A percentile compares a stretch with the other conserved stretches of the same genome.
Evolutionary conservation across 2,329 filamentous ascomycete genomes (phyloP).

Genomic region (Monosporascus sp.): DNA sequence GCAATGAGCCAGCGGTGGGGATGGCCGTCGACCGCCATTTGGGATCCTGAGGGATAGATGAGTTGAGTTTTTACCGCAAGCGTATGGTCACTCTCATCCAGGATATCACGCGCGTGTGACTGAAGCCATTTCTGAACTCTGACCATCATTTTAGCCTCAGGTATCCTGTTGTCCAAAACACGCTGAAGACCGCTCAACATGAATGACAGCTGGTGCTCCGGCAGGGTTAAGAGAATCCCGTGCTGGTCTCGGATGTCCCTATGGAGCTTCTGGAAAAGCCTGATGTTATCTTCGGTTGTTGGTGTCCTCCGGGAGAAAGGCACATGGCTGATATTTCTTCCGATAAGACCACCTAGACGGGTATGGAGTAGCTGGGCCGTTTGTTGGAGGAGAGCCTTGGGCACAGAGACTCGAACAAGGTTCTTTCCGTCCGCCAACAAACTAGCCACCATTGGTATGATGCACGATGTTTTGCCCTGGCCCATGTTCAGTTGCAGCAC

Average conservation of each 20-base stretch:
- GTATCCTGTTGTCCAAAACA: conserved; percentile 40
- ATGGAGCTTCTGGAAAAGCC: conserved; percentile 34
- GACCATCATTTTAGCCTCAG: conserved; percentile 43
- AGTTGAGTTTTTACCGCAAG: conserved; percentile 48
- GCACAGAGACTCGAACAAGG: conserved; percentile 50
- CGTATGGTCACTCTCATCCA: conserved; percentile 59
- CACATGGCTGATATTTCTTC: conserved; percentile 48
- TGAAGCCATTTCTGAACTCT: conserved; percentile 46
- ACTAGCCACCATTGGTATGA: conserved; percentile 47
- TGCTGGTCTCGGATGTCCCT: conserved; percentile 32
- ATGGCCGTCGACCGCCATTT: conserved; percentile 45
- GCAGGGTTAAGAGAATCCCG: conserved; percentile 55
- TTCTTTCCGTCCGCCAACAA: conserved; percentile 38
- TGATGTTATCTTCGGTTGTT: conserved; percentile 24
- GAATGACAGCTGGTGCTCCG: conserved; percentile 60
- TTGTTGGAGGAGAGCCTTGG: conserved; percentile 50
- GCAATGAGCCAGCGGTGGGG: conserved; percentile 45
- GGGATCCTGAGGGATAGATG: conserved; percentile 49
- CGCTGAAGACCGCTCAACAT: conserved; percentile 56
- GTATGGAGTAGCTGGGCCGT: conserved; percentile 52
- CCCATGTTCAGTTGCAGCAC: conserved; percentile 66
- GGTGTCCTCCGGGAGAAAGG: conserved; percentile 51
- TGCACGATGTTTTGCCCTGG: conserved; percentile 53
- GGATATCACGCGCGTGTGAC: conserved; percentile 47
- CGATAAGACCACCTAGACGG: conserved; percentile 49